phyloP scores from a whole-genome alignment of 495 filamentous ascomycete species.

The Penicillium chermesinum region DNA sequence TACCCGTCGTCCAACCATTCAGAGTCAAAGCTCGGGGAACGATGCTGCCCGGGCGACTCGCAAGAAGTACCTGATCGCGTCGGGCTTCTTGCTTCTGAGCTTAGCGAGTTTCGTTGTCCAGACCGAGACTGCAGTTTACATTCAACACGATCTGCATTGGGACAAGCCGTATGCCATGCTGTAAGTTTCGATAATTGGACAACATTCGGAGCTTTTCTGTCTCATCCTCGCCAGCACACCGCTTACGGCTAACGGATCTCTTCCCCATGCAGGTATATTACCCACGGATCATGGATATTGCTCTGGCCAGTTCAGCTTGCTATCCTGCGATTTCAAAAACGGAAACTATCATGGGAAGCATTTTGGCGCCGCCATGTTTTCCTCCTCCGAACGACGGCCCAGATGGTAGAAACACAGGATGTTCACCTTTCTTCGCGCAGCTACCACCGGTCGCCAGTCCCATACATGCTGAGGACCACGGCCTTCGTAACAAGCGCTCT shows the following conservation, averaged over 20 bases:
- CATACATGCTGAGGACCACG: slow-evolving; percentile 72
- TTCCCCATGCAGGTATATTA: slow-evolving; percentile 61
- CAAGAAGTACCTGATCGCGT: slow-evolving; percentile 81
- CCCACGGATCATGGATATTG: slow-evolving; percentile 86
- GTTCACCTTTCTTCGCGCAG: slow-evolving; percentile 47
- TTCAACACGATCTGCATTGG: slow-evolving; percentile 84
- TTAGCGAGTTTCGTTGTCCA: slow-evolving; percentile 81
- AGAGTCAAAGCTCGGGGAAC: slow-evolving; percentile 53
- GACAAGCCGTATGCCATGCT: slow-evolving; percentile 98
- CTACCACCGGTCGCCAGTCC: slow-evolving; percentile 53
- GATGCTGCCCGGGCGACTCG: slow-evolving; percentile 58
- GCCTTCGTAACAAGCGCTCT: slow-evolving; percentile 78
- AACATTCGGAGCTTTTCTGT: not conserved
- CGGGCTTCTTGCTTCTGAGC: slow-evolving; percentile 72
- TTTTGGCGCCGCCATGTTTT: slow-evolving; percentile 84
- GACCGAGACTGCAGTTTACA: slow-evolving; percentile 91
- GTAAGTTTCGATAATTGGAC: slow-evolving; percentile 44
- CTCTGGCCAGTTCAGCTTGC: slow-evolving; percentile 83
- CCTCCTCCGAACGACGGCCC: slow-evolving; percentile 69
- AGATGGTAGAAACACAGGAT: slow-evolving; percentile 75
- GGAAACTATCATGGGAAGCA: slow-evolving; percentile 67
- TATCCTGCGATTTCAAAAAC: slow-evolving; percentile 68
- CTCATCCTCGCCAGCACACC: not conserved
- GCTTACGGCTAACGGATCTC: slow-evolving; percentile 12
- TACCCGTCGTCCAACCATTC: slow-evolving; percentile 53